Evolutionary conservation across 805 yeast species (phyloP).

Genomic region (Metschnikowia chrysomelidarum): DNA sequence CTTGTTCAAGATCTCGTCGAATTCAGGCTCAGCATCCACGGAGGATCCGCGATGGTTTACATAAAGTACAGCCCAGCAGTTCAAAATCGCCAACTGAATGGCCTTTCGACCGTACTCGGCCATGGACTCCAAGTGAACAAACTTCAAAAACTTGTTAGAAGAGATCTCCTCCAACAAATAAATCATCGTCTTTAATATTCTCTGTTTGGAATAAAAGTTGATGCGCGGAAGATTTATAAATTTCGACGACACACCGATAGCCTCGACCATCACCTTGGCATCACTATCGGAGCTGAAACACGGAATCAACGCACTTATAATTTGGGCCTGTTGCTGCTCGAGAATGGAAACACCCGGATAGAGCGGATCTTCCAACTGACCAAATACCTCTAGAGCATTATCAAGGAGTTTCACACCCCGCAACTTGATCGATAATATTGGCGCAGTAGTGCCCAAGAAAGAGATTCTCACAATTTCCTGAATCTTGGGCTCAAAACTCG

Average conservation of each 20-base stretch:
- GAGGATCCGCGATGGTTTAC: conserved; percentile 26
- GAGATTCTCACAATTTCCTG: conserved; percentile 74
- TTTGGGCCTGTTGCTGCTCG: conserved; percentile 94
- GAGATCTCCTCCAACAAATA: conserved; percentile 62
- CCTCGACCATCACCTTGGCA: conserved; percentile 70
- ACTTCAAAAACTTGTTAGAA: conserved; percentile 40
- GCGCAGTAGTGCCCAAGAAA: conserved; percentile 77
- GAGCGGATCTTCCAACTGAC: conserved; percentile 65
- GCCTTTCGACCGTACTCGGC: conserved; percentile 47
- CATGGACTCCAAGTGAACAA: conserved; percentile 54
- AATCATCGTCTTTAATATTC: conserved; percentile 62
- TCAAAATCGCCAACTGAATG: conserved; percentile 58
- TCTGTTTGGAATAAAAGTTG: conserved; percentile 43
- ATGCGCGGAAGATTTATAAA: conserved; percentile 53
- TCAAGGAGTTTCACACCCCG: conserved; percentile 68
- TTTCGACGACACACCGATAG: conserved; percentile 74
- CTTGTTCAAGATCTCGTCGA: conserved; percentile 50
- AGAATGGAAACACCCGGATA: conserved; percentile 68
- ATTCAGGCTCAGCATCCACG: conserved; percentile 36
- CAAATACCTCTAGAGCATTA: conserved; percentile 57
- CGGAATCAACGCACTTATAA: conserved; percentile 84
- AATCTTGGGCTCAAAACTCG: conserved; percentile 43
- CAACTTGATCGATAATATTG: conserved; percentile 56
- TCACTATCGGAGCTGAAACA: conserved; percentile 75
- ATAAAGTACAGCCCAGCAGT: conserved; percentile 71